Base-by-base conservation (phyloP, 176 grass and related monocot genomes). In the Echinochloa phyllopogon region DNA sequence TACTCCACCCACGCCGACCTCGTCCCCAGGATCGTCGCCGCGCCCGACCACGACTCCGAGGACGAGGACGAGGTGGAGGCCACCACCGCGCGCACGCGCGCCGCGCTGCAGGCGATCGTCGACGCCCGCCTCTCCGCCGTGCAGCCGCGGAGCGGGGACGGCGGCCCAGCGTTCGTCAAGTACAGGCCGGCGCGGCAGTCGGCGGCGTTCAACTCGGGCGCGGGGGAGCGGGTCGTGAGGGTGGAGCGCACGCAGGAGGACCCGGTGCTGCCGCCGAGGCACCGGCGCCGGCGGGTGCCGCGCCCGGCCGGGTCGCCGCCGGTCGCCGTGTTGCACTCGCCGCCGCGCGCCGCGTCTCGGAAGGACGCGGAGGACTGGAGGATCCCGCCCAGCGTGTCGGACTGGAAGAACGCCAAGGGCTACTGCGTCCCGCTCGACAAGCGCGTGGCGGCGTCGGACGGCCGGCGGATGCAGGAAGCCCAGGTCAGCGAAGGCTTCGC, bases 361-460 rank as follows among this genome's bases (percentile, higher is more conserved):
- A 68, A 48, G 63, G 80, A 90, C 40, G 64, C 67, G 15, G 6
- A 14, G 20, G 81, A 85, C 17, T 93, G 81, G 87, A 93, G 85
- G 71, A 17, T 90, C 42, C 75, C 80, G 52, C 84, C 91, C 4
- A 68, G 36, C 24, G 62, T 90, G 2, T 93, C 84, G 2, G 65
- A 68, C 36, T 90, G 88, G 84, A 93, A 93, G 69, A 93, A 93
- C 12, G 5, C 75, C 2, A 81, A 61, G 52, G 87, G 87, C 15
- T 90, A 93, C 69, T 61, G 36, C 8, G 68, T 90, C 70, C 81
- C 76, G 24, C 79, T 93, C 20, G 91, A 90, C 84, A 90, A 90
- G 81, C 75, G 81, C 12, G 44, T n/a, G n/a, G n/a, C 43, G 64
- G 65, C 91, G 52, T 2, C 82, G 2, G 77, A 85, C 69, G 86